These are phyloP conservation scores for Rosa hybrid DNA, from an alignment of 331 rosid species.

Conservation along the genomic window DNA sequence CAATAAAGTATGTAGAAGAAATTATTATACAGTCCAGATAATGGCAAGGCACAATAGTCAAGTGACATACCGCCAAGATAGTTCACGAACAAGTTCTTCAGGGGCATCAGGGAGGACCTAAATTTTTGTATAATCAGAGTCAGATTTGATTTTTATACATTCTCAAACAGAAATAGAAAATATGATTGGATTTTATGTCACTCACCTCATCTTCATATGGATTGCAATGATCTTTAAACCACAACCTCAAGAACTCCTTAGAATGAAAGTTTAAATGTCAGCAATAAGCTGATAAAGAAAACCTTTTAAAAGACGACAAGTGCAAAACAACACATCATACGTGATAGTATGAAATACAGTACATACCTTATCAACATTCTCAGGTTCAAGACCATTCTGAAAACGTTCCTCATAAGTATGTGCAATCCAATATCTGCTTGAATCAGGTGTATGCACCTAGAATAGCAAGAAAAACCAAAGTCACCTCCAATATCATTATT, in stretches of 20 bases:
- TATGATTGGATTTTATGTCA: slow-evolving; percentile 14
- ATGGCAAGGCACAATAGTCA: too few relatives aligned
- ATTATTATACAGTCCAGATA: neutral
- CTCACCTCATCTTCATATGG: slow-evolving; percentile 90
- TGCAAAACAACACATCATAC: slow-evolving; percentile 8
- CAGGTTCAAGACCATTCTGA: slow-evolving; percentile 84
- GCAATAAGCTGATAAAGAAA: slow-evolving; percentile 22
- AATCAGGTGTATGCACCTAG: slow-evolving; percentile 96
- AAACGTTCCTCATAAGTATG: slow-evolving; percentile 67
- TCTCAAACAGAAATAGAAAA: slow-evolving; percentile 11
- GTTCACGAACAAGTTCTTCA: slow-evolving; percentile 83
- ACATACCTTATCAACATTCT: slow-evolving; percentile 91
- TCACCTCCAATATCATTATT: slow-evolving; percentile 16
- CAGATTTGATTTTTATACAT: slow-evolving; percentile 26
- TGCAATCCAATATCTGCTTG: slow-evolving; percentile 98
- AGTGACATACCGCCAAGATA: slow-evolving; percentile 83
- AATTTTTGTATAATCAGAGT: slow-evolving; percentile 25
- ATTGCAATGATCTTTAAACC: slow-evolving; percentile 95
- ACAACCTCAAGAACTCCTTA: slow-evolving; percentile 64
- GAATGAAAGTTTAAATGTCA: slow-evolving; percentile 23
- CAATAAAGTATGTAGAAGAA: slow-evolving; percentile 8
- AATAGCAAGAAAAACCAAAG: slow-evolving; percentile 15
- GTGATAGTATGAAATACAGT: slow-evolving; percentile 23
- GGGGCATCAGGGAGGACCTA: slow-evolving; percentile 99
- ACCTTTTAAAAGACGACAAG: neutral